These are phyloP conservation scores for Atalantia buxifolia DNA, from an alignment of 345 rosid genomes.

Conservation along the genomic window DNA sequence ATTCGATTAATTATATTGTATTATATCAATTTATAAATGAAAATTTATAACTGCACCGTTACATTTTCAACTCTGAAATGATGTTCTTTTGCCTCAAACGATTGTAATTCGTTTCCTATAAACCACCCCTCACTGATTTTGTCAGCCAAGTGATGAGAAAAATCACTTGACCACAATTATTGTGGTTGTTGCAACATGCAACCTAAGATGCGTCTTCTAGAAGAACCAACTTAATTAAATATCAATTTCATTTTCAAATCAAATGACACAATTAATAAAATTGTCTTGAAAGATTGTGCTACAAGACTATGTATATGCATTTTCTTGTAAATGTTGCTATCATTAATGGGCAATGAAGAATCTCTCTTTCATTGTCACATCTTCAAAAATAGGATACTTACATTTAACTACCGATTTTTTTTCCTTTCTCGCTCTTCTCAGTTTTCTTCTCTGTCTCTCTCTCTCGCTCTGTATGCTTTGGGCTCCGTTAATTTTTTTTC, in stretches of 20 bases:
- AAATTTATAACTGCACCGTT: no score
- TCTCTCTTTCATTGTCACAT: neutral
- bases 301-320: neutral
- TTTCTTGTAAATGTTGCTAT: constrained; percentile 4
- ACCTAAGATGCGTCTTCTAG: neutral
- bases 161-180: no score
- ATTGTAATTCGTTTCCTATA: no score
- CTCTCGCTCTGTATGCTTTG: neutral
- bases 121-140: no score
- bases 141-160: no score
- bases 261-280: neutral
- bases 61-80: no score
- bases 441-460: neutral
- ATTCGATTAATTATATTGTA: no score
- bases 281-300: neutral
- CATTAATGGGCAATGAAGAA: neutral
- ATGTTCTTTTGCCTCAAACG: no score
- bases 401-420: constrained; percentile 6
- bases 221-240: neutral
- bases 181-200: neutral
- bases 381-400: constrained; percentile 6
- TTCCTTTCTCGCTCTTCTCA: no score
- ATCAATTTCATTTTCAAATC: neutral
- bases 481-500: neutral
- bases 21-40: no score